Evolutionary conservation across 495 filamentous ascomycete genomes (phyloP).

Genomic region (Xylaria intraflava): DNA sequence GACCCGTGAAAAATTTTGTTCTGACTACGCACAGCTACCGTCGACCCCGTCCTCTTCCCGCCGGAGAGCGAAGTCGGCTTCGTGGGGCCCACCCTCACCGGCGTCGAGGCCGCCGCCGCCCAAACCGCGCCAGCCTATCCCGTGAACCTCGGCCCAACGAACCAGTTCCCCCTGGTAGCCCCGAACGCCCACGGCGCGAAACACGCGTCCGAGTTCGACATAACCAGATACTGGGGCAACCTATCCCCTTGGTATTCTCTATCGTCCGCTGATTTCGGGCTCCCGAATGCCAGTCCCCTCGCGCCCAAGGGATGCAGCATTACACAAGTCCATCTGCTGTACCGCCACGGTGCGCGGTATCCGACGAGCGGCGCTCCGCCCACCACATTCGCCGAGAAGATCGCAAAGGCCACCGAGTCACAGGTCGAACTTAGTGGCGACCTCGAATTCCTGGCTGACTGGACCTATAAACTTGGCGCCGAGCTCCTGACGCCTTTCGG

Average conservation of each 20-base stretch:
- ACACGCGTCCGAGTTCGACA: slow-evolving; percentile 17
- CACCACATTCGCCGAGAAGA: slow-evolving; percentile 23
- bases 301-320: slow-evolving; percentile 42
- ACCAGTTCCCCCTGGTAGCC: slow-evolving; percentile 22
- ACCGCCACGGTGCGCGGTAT: slow-evolving; percentile 25
- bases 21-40: slow-evolving; percentile 12
- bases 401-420: slow-evolving; percentile 20
- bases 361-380: slow-evolving; percentile 22
- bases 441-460: slow-evolving; percentile 45
- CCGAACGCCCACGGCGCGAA: slow-evolving; percentile 18
- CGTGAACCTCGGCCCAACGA: slow-evolving; percentile 21
- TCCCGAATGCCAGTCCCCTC: slow-evolving; percentile 24
- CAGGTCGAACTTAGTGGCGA: slow-evolving; percentile 37
- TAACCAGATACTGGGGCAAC: slow-evolving; percentile 27
- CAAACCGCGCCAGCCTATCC: slow-evolving; percentile 21
- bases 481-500: slow-evolving; percentile 47
- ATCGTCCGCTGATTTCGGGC: slow-evolving; percentile 22
- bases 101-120: slow-evolving; percentile 17
- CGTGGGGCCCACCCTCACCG: slow-evolving; percentile 19
- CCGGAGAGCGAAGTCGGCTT: slow-evolving; percentile 23
- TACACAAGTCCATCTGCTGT: slow-evolving; percentile 43
- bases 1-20: background rate
- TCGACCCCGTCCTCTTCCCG: slow-evolving; percentile 19
- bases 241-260: slow-evolving; percentile 28
- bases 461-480: slow-evolving; percentile 46